Base-by-base conservation (phyloP, 306 rosid species). In the Dryas alaskensis region DNA sequence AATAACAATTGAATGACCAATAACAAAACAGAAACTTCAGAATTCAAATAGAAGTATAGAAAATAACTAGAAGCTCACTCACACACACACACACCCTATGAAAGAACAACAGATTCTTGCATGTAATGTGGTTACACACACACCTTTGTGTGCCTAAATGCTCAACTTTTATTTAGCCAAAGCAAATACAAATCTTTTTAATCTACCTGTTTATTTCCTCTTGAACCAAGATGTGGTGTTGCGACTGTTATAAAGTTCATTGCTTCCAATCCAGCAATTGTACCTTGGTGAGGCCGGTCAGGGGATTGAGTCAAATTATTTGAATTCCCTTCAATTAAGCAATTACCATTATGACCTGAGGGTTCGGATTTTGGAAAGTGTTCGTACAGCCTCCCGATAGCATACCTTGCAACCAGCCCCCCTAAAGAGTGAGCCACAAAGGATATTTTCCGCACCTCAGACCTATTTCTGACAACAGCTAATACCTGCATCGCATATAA, bases 341-440 rank as follows among this genome's bases (percentile, higher is more conserved):
- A 64, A 61, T 68, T 77, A 69, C 51, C 73, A 10, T 81, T 52
- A 42, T 78, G 65, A 63, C 66, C 84, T 17, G 76, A 61, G 67
- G 78, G 61, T 71, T 85, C 78, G 25, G 74, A n/a, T 45, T 72
- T 76, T 47, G 88, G 78, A 42, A 83, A 82, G 81, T 72, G 76
- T 61, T 67, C 78, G 74, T 83, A 81, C 61, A 94, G 90, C 84
- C 85, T 91, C 49, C 96, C 98, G 54, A 94, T 81, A 69, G 98
- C 98, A 82, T 89, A 94, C 82, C 98, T 87, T 73, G 98, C 92
- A 57, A 91, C 87, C 87, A 94, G 85, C 27, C 98, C 98, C 50
- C 98, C 98, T 73, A 94, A 83, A 81, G 98, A 94, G 85, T 91
- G 97, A 39, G 97, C 97, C 70, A 94, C 98, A 77, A 94, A 91